Base-by-base conservation (phyloP, 148 eudicot species). In the Polygonum aviculare region DNA sequence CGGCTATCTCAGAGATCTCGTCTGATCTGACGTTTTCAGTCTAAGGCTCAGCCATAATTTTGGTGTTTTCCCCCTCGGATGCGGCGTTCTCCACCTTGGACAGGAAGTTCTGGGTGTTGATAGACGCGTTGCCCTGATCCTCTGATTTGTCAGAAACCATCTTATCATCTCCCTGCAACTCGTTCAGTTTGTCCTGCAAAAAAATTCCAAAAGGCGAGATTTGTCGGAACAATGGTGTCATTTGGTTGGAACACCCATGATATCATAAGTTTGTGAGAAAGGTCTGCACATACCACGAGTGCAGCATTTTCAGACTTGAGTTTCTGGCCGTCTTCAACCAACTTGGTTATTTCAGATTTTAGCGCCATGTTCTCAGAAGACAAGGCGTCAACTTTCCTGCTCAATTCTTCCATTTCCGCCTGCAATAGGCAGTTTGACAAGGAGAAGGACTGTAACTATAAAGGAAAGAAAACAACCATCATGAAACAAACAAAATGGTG, bases 351-450 rank as follows among this genome's bases (percentile, higher is more conserved):
- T 82, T 85, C 85, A 60, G 87, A 85, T 80, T 79, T 75, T 33
- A 85, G 85, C 15, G 85, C 81, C 81, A 85, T 45, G 71, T 85
- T 85, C 72, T 85, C 87, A 80, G 60, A 83, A 54, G 81, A 77
- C 81, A 85, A 80, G 19, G 78, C 55, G n/a, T 85, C 87, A 48
- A 85, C 87, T 80, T 85, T 78, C 75, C n/a, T 80, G 69, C 78
- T 78, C n/a, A 85, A 80, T 9, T 85, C 85, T 59, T 85, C 87
- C 87, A 85, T 85, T 80, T 85, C 87, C 60, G 85, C 87, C 87
- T 85, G 85, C 48, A 79, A 10, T n/a, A 73, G 33, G 67, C 38
- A 59, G 31, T 74, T 74, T 50, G 15, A 51, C 39, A 9, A 12
- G 40, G n/a, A 63, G 41, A 63, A 12, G 33, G 12, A 22, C 10